Conservation (phyloP, 2,329 filamentous ascomycete species). For the Diaporthe sp. region DNA sequence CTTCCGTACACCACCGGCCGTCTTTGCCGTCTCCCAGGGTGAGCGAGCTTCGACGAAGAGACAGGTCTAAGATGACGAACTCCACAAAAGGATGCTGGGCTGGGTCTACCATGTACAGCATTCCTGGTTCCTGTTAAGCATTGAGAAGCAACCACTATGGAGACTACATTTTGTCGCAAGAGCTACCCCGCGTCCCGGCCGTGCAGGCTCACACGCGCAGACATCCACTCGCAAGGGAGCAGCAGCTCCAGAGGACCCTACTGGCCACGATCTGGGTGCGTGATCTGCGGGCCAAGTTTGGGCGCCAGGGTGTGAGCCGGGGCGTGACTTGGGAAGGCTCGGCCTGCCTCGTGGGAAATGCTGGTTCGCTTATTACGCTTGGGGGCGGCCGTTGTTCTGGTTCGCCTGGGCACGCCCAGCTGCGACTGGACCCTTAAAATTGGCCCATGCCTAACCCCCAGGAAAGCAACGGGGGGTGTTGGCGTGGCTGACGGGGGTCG, state of each 20-base stretch:
- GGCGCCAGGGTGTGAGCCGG: background rate
- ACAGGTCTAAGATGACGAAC: background rate
- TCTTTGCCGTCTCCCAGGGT: background rate
- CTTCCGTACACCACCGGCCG: background rate
- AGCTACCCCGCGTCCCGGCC: constrained; percentile 23
- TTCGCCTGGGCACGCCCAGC: constrained; percentile 16
- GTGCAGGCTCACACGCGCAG: constrained; percentile 9
- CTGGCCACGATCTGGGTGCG: constrained; percentile 28
- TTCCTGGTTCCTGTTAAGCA: no score
- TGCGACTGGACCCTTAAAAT: constrained; percentile 25
- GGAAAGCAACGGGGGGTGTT: background rate
- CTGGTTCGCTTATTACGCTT: constrained; percentile 15
- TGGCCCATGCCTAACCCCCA: background rate
- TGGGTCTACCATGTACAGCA: background rate
- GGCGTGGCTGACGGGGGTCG: constrained; percentile 20
- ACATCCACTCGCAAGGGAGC: background rate
- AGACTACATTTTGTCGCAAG: background rate
- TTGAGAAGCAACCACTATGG: background rate
- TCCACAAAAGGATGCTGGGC: background rate
- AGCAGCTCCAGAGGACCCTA: constrained; percentile 10
- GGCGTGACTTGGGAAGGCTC: constrained; percentile 7
- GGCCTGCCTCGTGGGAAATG: background rate
- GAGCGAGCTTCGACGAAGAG: background rate
- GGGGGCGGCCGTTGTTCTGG: constrained; percentile 1
- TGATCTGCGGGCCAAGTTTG: constrained; percentile 28